These are phyloP conservation scores for Fraxinus dipetala DNA, from an alignment of 305 asterid species.

Conservation along the genomic window DNA sequence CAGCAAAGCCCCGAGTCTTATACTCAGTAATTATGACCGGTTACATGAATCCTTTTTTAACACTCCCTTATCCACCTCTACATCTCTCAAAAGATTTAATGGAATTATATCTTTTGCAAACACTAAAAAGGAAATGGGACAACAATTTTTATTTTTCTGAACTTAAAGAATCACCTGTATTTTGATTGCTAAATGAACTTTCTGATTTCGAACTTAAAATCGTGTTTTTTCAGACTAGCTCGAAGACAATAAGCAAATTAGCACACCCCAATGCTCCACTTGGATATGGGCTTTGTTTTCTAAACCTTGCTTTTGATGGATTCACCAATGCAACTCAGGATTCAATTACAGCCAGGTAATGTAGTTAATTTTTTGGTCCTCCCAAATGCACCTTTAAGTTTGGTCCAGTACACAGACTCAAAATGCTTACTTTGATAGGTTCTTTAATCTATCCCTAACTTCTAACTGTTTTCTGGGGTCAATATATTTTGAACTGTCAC, in stretches of 20 bases:
- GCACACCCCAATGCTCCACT: slow-evolving; percentile 95
- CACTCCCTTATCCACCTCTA: background rate
- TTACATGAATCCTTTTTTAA: background rate
- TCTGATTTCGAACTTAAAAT: slow-evolving; percentile 7
- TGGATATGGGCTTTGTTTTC: slow-evolving; percentile 85
- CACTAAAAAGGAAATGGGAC: background rate
- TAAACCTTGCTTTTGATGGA: slow-evolving; percentile 97
- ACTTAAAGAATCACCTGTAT: background rate
- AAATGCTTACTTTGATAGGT: background rate
- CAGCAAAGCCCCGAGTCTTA: background rate
- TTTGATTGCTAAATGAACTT: background rate
- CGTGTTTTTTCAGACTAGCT: slow-evolving; percentile 65
- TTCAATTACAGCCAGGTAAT: slow-evolving; percentile 78
- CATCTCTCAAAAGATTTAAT: background rate
- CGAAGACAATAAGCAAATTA: slow-evolving; percentile 87
- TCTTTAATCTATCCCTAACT: background rate
- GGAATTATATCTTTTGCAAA: background rate
- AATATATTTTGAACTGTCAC: background rate
- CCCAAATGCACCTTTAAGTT: background rate
- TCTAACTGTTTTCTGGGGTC: background rate
- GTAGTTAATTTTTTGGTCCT: background rate
- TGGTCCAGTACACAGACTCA: background rate
- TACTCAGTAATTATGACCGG: background rate
- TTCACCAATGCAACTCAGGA: slow-evolving; percentile 99
- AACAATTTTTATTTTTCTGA: background rate